These are phyloP conservation scores for Daldinia childiae DNA, from an alignment of 495 filamentous ascomycete species.

Conservation along the genomic window DNA sequence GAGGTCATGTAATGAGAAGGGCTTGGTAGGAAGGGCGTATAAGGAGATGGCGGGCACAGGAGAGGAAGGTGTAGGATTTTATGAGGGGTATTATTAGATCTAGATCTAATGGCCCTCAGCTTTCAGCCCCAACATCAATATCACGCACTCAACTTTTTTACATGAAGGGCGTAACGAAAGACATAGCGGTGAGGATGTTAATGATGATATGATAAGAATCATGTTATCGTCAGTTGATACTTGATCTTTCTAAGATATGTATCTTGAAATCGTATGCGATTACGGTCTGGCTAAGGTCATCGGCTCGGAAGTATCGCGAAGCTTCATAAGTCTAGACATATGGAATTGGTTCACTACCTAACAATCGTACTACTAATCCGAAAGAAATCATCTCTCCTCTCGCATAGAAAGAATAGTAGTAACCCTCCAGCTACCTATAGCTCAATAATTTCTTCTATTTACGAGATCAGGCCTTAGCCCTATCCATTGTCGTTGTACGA, in stretches of 20 bases:
- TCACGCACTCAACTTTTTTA: background rate
- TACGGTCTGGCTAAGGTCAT: background rate
- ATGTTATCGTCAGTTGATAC: background rate
- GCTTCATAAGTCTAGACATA: background rate
- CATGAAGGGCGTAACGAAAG: background rate
- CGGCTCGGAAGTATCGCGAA: background rate
- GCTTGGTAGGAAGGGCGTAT: background rate
- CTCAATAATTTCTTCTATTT: background rate
- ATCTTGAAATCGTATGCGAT: background rate
- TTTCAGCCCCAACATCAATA: background rate
- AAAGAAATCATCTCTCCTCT: background rate
- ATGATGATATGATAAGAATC: background rate
- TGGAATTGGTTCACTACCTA: background rate
- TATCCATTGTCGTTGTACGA: no score
- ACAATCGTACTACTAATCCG: background rate
- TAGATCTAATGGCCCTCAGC: background rate
- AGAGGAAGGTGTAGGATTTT: background rate
- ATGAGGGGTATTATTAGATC: background rate
- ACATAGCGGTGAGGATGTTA: background rate
- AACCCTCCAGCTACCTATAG: no score
- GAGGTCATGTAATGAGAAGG: background rate
- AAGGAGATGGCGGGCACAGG: background rate
- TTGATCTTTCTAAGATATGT: background rate
- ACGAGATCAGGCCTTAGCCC: background rate
- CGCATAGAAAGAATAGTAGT: background rate